Evolutionary conservation across 345 rosid genomes (phyloP), one percentile per base, ranked within the genome.

Genomic region (Balakata baccata): DNA sequence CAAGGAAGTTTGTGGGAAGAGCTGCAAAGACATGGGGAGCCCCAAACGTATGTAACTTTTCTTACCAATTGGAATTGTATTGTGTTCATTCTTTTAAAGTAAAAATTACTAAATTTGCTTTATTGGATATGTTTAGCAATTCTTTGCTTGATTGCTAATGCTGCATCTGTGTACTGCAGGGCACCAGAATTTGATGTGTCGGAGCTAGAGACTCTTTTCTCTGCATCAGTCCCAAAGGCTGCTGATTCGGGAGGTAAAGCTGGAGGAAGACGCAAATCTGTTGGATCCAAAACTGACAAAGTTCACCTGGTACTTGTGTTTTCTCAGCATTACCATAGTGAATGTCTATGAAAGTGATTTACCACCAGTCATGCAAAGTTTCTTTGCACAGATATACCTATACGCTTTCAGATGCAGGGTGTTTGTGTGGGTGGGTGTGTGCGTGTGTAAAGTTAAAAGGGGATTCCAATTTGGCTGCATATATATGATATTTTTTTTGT

Each of bases 1-100:
- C 97, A 93, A 83, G 99, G 99, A 86, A 96, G 97, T 85, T 91
- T 96, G 76, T 96, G 98, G 99, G 97, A 96, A 17, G 98, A 96
- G 84, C 73, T 96, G 80, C 99, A 96, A 80, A 93, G 86, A 81
- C 88, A 87, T 62, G 97, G 96, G 74, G 99, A 90, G 71, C 81
- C 89, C 64, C 99, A 91, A 81, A 90, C 69, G 98, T 93, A 88
- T 47, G 67, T 64, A 64, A 75, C 81, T 75, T 74, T 70, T 74
- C 59, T 58, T 77, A n/a, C 70, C 76, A 70, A 60, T 41, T 68
- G 25, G 52, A 58, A 58, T 73, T 57, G 59, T 70, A 39, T 57
- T 41, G 67, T 60, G 53, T 71, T 68, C 22, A 34, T 76, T 64
- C 65, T 74, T 45, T 49, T 77, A 46, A 52, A 43, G 49, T 39